Evolutionary conservation across 257 asterid genomes (phyloP), one percentile per base, ranked within the genome.

Genomic region (Leonotis leonurus): DNA sequence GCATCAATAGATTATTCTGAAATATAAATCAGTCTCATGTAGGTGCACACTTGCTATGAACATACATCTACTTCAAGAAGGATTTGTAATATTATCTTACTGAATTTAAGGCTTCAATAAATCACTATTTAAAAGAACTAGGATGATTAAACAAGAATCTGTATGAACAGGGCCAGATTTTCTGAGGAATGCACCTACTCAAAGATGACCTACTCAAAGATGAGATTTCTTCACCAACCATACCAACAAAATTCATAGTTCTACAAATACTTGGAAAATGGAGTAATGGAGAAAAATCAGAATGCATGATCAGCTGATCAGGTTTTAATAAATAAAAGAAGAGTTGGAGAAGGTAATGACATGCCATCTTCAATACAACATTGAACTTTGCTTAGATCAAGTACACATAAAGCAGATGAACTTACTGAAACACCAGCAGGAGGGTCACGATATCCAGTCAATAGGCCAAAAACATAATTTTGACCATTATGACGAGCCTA

Each of bases 401-500:
- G n/a, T 4, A 50, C 20, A 50, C n/a, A 50, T 10, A 11, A 20
- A 36, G 3, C 45, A 51, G 58, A 55, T 40, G 41, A 64, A 75
- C 85, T 80, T 70, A 83, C 89, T 3, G 86, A 74, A 57, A 83
- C 62, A 39, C 89, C 89, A 64, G 89, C 89, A 64, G 89, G 89
- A 60, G 89, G 89, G 58, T 82, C 88, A 39, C 61, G 88, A 46
- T 82, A 82, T 37, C 88, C 88, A 35, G 88, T 82, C 29, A 82
- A 64, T 61, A 82, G 88, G 27, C 83, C 73, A 71, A 76, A 82
- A 14, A 72, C 85, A 41, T 82, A 82, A 62, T 82, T 82, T 60
- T 82, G 88, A 66, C 88, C 88, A 67, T 82, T 67, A 69, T 82
- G 88, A 50, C 88, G 86, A 73, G 89, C 89, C 89, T 83, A 70